Conservation (phyloP, 345 rosid genomes). For the Syzygium grande region DNA sequence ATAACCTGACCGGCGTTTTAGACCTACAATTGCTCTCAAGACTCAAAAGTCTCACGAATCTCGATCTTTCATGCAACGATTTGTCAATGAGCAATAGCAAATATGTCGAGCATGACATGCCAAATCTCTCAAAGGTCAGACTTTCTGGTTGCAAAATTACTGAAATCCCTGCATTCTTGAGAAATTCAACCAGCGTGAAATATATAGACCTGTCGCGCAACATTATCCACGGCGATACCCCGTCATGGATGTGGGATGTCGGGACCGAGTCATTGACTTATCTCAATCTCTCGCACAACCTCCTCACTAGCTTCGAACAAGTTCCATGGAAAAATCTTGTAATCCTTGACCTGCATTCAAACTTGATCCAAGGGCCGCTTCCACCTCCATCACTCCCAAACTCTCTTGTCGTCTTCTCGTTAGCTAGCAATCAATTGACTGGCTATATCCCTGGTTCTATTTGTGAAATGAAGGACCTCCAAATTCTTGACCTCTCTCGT, state of each 20-base stretch:
- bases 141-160: conserved; percentile 12
- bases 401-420: neutral
- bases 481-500: conserved; percentile 1
- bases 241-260: neutral
- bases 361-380: neutral
- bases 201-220: neutral
- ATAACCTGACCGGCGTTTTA: conserved; percentile 4
- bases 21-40: conserved; percentile 4
- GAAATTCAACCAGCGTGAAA: neutral
- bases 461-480: neutral
- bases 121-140: neutral
- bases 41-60: neutral
- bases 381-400: neutral
- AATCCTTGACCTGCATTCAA: neutral
- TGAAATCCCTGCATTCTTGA: conserved; percentile 5
- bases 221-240: neutral
- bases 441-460: conserved; percentile 2
- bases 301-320: neutral
- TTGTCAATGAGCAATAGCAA: neutral
- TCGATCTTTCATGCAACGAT: neutral
- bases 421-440: neutral
- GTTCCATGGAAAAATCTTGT: neutral
- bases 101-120: neutral
- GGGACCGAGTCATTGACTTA: neutral
- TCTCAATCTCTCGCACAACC: neutral